Conservation (phyloP, 768 basidiomycete genomes). For the Collybiopsis confluens region DNA sequence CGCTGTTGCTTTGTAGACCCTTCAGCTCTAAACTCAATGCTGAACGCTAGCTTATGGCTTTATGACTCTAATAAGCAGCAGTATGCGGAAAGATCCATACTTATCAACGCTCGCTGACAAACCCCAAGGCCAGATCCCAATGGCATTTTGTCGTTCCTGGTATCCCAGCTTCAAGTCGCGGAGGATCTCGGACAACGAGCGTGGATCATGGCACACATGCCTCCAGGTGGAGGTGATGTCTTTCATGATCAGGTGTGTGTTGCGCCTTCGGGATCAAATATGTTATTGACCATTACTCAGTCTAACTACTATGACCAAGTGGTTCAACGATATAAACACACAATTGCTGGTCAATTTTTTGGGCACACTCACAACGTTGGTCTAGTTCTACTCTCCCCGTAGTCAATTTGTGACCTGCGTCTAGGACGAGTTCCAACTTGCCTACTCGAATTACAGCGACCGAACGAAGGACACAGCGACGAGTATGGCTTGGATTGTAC, state of each 20-base stretch:
- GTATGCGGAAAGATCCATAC: conserved; percentile 23
- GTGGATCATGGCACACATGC: conserved; percentile 63
- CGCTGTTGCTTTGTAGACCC: conserved; percentile 7
- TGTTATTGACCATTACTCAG: conserved; percentile 21
- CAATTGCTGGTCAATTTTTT: conserved; percentile 34
- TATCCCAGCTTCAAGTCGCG: conserved; percentile 50
- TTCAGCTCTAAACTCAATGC: neutral
- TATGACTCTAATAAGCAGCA: conserved; percentile 47
- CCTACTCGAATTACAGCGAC: conserved; percentile 50
- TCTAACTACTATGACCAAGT: conserved; percentile 41
- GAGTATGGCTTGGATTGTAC: conserved; percentile 46
- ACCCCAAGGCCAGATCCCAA: conserved; percentile 48
- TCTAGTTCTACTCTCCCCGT: neutral
- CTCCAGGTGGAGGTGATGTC: conserved; percentile 44
- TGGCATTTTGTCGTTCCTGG: conserved; percentile 52
- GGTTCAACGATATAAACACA: conserved; percentile 31
- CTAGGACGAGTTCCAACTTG: conserved; percentile 57
- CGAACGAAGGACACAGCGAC: conserved; percentile 41
- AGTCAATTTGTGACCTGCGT: neutral
- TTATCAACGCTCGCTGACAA: neutral
- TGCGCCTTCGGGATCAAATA: neutral
- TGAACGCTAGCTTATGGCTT: conserved; percentile 46
- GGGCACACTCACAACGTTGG: conserved; percentile 25
- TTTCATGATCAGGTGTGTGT: conserved; percentile 45
- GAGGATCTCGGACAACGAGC: conserved; percentile 56